Evolutionary conservation across 2,329 filamentous ascomycete genomes (phyloP), one percentile per base, ranked within the genome.

Genomic region (Coleophoma cylindrospora): DNA sequence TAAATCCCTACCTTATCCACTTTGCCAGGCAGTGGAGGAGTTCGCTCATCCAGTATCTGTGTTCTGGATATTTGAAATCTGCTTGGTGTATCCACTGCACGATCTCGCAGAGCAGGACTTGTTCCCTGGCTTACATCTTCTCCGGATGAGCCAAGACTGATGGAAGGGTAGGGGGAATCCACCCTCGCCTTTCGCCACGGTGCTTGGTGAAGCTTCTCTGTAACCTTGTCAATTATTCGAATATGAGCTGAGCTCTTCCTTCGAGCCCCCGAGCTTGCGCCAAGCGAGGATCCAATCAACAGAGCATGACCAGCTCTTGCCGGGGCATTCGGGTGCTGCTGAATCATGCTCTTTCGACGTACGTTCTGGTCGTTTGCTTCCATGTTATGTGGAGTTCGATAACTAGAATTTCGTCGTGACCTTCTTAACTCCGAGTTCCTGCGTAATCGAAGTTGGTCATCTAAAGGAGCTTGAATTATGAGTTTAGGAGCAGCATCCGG

Each of bases 221-320:
- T 15, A 14, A 8, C 13, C 4, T 19, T 41, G 15, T 41, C 38
- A 17, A 19, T 41, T 17, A 41, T 19, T 17, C 15, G 15, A 21
- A 41, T 41, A 41, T 41, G 38, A 17, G 36, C 27, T 6, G 56
- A 55, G 43, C 51, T 58, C 10, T 22, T 47, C 47, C 52, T 51
- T 43, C 57, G 44, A n/a, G 52, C 51, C 12, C 50, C 47, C 3
- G 51, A 44, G 34, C 49, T 50, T 5, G 19, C 40, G 13, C 59
- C 59, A 38, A 61, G 50, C 1, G 58, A 47, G 27, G 53, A 59
- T 4, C 58, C 59, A 19, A 57, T 49, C 3, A 43, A 40, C 8
- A 50, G 40, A 2, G 45, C 32, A 21, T 52, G 37, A 1, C 54
- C 53, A 44, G 45, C 50, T 17, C 59, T 54, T 33, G 56, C 34